A percentile compares a stretch with the other conserved stretches of the same genome.
phyloP scores from a whole-genome alignment of 2,329 filamentous ascomycete species.

The Stachybotrys echinatus region DNA sequence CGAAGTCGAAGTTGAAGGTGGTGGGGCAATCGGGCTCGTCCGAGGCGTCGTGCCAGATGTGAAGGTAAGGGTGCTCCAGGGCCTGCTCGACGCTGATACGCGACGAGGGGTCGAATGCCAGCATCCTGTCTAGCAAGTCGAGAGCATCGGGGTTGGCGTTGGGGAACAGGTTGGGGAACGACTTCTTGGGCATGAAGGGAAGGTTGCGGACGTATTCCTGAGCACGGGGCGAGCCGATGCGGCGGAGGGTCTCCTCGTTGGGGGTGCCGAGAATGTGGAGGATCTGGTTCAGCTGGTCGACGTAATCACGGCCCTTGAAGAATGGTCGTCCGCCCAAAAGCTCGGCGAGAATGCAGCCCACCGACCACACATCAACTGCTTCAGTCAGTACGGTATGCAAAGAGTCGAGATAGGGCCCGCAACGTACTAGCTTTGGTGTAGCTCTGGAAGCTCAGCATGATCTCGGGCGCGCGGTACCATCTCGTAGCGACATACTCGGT shows the following conservation, averaged over 20 bases:
- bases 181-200: slow-evolving; percentile 88
- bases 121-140: slow-evolving; percentile 93
- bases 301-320: slow-evolving; percentile 98
- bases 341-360: slow-evolving; percentile 95
- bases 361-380: slow-evolving; percentile 96
- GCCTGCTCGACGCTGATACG: slow-evolving; percentile 94
- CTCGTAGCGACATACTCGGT: slow-evolving; percentile 97
- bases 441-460: slow-evolving; percentile 99
- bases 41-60: slow-evolving; percentile 97
- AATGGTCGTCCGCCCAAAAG: slow-evolving; percentile 93
- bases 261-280: slow-evolving; percentile 96
- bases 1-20: slow-evolving; percentile 97
- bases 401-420: neutral
- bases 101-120: slow-evolving; percentile 90
- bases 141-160: slow-evolving; percentile 94
- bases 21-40: slow-evolving; percentile 92
- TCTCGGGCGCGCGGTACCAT: slow-evolving; percentile 94
- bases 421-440: slow-evolving; percentile 99
- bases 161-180: slow-evolving; percentile 84
- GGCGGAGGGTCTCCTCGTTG: slow-evolving; percentile 86
- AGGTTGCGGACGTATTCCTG: slow-evolving; percentile 98
- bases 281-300: slow-evolving; percentile 99
- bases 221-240: slow-evolving; percentile 90
- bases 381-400: slow-evolving; percentile 7
- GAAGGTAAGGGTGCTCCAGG: slow-evolving; percentile 90